Evolutionary conservation across 1,284 basidiomycete genomes (phyloP), one percentile per base, ranked within the genome.

Genomic region (Fistulinella cinereoalba): DNA sequence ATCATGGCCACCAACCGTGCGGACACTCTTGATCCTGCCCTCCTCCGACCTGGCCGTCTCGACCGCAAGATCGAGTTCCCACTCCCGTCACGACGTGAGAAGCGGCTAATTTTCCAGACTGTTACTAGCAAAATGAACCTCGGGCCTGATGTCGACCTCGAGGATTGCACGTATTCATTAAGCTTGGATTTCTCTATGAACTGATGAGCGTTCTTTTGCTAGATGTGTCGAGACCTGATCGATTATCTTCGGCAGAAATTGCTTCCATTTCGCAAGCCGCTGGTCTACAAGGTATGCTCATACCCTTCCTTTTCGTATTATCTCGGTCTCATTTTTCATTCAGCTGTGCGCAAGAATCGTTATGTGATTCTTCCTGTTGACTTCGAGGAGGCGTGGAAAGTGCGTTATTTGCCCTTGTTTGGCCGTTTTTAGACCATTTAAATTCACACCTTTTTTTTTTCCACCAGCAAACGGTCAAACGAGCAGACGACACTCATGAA

Each of bases 11-110:
- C 94, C 36, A 97, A 97, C 71, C 87, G 94, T 62, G 91, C 92
- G 44, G 94, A 97, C 69, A 97, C 94, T 2, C 77, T 97, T 29
- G 94, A 99, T 71, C 97, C 97, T 46, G 97, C 97, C 15, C 74
- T 99, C 44, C 83, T 99, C 23, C 93, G 97, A 64, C 97, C 97
- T 37, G 97, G 97, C 66, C 92, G 97, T 65, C 77, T 99, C 13
- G 97, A 99, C 72, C 77, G 97, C 62, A 99, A 99, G 77, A 99
- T 99, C 57, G 97, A 99, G 70, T 99, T 99, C 76, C 97, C 97
- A 5, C 75, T 90, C 43, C 97, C 97, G 24, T 92, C 92, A 23
- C 77, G 97, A 50, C 82, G 97, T 58, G 97, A 99, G 73, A 92
- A 95, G 67, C 91, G 97, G 44, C 74, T 99, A 39, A 96, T 99